phyloP scores from a whole-genome alignment of 2,329 filamentous ascomycete species.

The Beauveria medogensis region DNA sequence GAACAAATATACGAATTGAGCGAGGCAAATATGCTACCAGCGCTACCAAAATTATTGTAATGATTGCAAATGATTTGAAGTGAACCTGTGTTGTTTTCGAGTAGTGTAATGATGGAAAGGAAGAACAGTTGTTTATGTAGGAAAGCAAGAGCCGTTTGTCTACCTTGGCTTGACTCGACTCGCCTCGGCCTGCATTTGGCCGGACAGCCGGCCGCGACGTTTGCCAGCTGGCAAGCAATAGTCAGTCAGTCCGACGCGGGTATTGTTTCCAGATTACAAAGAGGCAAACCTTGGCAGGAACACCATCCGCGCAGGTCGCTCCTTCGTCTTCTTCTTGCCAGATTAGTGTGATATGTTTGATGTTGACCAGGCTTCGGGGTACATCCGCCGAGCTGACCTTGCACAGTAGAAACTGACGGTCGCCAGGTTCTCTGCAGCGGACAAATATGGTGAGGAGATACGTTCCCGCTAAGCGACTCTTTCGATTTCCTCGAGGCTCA shows the following conservation, averaged over 20 bases:
- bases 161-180: neutral
- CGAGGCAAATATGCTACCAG: slow-evolving; percentile 6
- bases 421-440: neutral
- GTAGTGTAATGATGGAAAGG: neutral
- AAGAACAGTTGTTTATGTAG: slow-evolving; percentile 3
- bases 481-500: neutral
- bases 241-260: neutral
- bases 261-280: slow-evolving; percentile 9
- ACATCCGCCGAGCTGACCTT: neutral
- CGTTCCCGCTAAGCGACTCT: no score
- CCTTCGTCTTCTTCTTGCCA: neutral
- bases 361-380: neutral
- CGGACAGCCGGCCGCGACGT: slow-evolving; percentile 3
- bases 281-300: slow-evolving; percentile 6
- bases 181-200: neutral
- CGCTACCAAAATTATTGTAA: slow-evolving; percentile 4
- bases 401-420: neutral
- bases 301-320: neutral
- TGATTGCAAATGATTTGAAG: slow-evolving; percentile 4
- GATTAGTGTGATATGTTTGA: neutral
- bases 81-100: slow-evolving; percentile 4
- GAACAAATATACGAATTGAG: slow-evolving; percentile 1
- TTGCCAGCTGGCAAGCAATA: slow-evolving; percentile 7
- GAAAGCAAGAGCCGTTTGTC: neutral
- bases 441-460: no score